These are phyloP conservation scores for Phtheirospermum japonicum DNA, from an alignment of 257 asterid species.

Conservation along the genomic window DNA sequence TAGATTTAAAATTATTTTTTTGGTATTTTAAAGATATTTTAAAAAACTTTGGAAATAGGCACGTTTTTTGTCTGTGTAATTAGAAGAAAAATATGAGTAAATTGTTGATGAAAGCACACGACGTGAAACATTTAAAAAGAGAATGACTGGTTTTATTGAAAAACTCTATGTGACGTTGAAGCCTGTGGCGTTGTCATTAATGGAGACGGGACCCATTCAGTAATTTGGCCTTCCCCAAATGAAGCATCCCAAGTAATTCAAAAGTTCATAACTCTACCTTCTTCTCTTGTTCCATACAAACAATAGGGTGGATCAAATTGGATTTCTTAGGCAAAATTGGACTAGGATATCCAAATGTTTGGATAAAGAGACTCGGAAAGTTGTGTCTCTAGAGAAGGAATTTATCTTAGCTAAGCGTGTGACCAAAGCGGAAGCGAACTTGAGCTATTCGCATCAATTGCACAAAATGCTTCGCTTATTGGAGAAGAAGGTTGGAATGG, in stretches of 20 bases:
- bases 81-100: constrained; percentile 46
- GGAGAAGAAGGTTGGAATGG: too few species aligned
- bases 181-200: constrained; percentile 41
- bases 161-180: constrained; percentile 44
- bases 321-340: constrained; percentile 41
- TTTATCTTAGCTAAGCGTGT: constrained; percentile 32
- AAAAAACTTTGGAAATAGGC: too few species aligned
- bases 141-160: constrained; percentile 44
- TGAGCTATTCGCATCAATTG: constrained; percentile 27
- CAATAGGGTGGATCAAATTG: constrained; percentile 37
- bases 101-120: constrained; percentile 44
- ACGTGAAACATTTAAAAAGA: constrained; percentile 44
- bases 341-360: constrained; percentile 38
- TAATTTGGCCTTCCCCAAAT: too few species aligned
- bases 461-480: constrained; percentile 35
- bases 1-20: too few species aligned
- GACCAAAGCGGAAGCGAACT: constrained; percentile 26
- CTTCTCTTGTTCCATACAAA: too few species aligned
- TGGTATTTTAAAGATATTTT: too few species aligned
- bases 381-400: constrained; percentile 38
- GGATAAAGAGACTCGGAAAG: constrained; percentile 36
- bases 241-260: too few species aligned
- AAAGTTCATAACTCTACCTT: too few species aligned
- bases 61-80: too few species aligned
- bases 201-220: too few species aligned